A percentile compares a stretch with the other conserved stretches of the same genome.
phyloP scores from a whole-genome alignment of 331 rosid genomes.

The Acacia pycnantha region DNA sequence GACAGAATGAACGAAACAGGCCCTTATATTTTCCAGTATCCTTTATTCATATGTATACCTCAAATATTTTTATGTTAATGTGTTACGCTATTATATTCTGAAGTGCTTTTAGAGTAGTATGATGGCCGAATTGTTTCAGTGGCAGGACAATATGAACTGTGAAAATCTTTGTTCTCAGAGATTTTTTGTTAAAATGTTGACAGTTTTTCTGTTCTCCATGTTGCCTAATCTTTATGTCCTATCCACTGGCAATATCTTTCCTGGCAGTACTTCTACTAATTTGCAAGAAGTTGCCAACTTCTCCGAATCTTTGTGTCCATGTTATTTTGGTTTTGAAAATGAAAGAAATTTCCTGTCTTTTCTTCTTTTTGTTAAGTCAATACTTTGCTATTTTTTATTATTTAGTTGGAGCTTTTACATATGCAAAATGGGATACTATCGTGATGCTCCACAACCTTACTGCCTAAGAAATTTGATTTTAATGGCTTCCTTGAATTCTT shows the following conservation, averaged over 20 bases:
- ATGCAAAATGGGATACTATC: slow-evolving; percentile 9
- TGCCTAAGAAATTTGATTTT: neutral
- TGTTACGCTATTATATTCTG: neutral
- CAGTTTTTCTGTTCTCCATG: slow-evolving; percentile 8
- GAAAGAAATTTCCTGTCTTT: neutral
- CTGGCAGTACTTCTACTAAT: neutral
- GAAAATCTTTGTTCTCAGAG: neutral
- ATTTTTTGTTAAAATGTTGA: neutral
- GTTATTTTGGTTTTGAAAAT: slow-evolving; percentile 6
- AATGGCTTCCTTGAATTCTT: slow-evolving; percentile 3
- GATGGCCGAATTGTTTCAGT: neutral
- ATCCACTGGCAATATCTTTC: neutral
- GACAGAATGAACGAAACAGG: slow-evolving; percentile 95
- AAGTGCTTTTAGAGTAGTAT: neutral
- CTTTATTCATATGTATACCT: slow-evolving; percentile 32
- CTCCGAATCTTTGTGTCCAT: neutral
- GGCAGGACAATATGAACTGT: neutral
- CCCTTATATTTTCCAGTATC: slow-evolving; percentile 94
- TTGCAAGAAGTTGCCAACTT: neutral
- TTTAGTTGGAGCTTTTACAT: slow-evolving; percentile 18
- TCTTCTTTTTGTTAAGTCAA: neutral
- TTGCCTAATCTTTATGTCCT: neutral
- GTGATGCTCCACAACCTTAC: slow-evolving; percentile 5
- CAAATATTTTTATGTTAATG: slow-evolving; percentile 2
- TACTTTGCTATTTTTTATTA: neutral